A percentile compares a stretch with the other conserved stretches of the same genome.
Conservation (phyloP, 441 rosid genomes). For the Euphorbia corollata region DNA sequence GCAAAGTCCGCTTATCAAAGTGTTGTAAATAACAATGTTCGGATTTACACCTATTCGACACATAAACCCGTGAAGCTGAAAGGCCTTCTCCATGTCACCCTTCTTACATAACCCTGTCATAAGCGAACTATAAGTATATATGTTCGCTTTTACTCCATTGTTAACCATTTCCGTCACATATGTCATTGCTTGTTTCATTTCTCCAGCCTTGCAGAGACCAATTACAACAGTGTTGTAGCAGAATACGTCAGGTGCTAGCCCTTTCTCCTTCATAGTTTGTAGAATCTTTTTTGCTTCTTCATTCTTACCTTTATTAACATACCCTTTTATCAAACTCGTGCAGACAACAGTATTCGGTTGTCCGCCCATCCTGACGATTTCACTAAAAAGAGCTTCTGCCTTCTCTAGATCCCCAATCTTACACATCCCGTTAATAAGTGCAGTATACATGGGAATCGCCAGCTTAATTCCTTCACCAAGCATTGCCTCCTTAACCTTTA, state of each 20-base stretch:
- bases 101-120: slow-evolving; percentile 51
- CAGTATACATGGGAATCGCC: slow-evolving; percentile 40
- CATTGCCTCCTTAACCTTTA: slow-evolving; percentile 55
- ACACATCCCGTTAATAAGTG: slow-evolving; percentile 40
- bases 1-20: slow-evolving; percentile 50
- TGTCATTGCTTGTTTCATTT: slow-evolving; percentile 63
- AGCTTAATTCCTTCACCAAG: slow-evolving; percentile 37
- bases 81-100: slow-evolving; percentile 56
- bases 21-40: slow-evolving; percentile 42
- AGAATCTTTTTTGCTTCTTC: slow-evolving; percentile 47
- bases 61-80: slow-evolving; percentile 51
- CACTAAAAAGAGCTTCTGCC: slow-evolving; percentile 45
- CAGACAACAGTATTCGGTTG: slow-evolving; percentile 55
- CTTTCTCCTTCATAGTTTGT: slow-evolving; percentile 48
- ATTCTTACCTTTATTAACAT: slow-evolving; percentile 40
- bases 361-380: slow-evolving; percentile 52
- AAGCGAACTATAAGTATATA: slow-evolving; percentile 54
- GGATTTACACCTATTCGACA: slow-evolving; percentile 32
- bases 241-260: slow-evolving; percentile 54
- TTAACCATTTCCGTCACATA: slow-evolving; percentile 49
- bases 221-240: slow-evolving; percentile 65
- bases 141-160: slow-evolving; percentile 59
- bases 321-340: slow-evolving; percentile 57
- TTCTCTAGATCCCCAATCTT: slow-evolving; percentile 58
- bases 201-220: slow-evolving; percentile 71